Base-by-base conservation (phyloP, 805 yeast genomes). In the Metschnikowia sp. region DNA sequence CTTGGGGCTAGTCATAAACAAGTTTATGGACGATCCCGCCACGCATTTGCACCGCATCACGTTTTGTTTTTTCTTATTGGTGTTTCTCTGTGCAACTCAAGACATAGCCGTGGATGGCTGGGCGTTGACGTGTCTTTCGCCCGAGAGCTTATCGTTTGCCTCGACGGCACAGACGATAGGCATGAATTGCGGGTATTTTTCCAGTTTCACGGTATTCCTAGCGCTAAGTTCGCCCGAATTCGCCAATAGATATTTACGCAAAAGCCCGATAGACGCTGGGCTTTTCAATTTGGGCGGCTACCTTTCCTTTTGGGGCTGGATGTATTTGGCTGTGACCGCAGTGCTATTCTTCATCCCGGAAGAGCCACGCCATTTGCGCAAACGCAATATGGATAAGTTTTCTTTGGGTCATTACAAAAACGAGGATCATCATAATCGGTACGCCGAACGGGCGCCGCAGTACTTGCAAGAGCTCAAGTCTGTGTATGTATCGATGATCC, bases 61-160 rank as follows among this genome's bases (percentile, higher is more conserved):
- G 0, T 56, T 72, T 42, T 75, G 81, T 47, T 94, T 94, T 66
- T 87, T 91, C 58, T 54, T 81, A 19, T 70, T 94, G 49, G 94
- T 94, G 31, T 79, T 92, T 48, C 74, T 91, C 50, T 91, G 97
- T 69, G 97, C 98, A 0, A 92, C 99, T 0, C 99, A 94, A 66
- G 99, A 94, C 63, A 94, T 94, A 47, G 98, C 99, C 0, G 99
- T 94, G 19, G 99, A 94, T 69, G 98, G 99, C 10, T 94, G 99
- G 99, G 97, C 98, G 0, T 70, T 94, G 60, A 94, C 97, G 1
- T 82, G 92, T 35, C 72, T 94, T 44, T 82, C 91, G 13, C 82
- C 83, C 26, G 80, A 79, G 28, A 85, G 95, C 11, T 73, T 94
- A 51, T 83, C 95, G 13, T 94, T 82, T 70, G 98, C 99, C 0